Conservation (phyloP, 148 eudicot species). For the Dysphania ambrosioides region DNA sequence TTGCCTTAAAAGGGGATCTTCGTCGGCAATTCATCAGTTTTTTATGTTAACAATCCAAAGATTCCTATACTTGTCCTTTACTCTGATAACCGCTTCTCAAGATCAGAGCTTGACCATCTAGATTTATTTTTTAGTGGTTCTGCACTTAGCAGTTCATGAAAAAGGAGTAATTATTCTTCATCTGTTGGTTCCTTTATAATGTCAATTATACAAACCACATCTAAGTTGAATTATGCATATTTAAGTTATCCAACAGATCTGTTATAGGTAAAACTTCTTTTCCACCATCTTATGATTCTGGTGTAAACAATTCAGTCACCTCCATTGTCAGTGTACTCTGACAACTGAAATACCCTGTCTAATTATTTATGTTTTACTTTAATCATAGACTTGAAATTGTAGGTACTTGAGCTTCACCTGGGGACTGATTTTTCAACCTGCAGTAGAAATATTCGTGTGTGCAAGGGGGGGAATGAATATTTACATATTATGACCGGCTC, state of each 20-base stretch:
- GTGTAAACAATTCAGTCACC: neutral
- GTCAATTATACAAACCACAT: neutral
- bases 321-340: neutral
- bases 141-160: too few species aligned
- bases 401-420: neutral
- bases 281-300: neutral
- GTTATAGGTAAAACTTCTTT: too few species aligned
- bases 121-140: neutral
- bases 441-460: too few species aligned
- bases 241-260: too few species aligned
- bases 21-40: neutral
- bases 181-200: neutral
- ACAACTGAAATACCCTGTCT: too few species aligned
- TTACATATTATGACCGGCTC: neutral
- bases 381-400: too few species aligned
- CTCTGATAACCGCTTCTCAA: neutral
- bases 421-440: neutral
- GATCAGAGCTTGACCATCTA: neutral
- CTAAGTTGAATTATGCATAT: neutral
- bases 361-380: too few species aligned
- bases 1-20: neutral
- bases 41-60: too few species aligned
- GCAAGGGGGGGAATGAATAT: neutral
- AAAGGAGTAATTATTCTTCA: too few species aligned
- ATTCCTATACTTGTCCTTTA: neutral